A percentile compares a stretch with the other conserved stretches of the same genome.
phyloP scores from a whole-genome alignment of 2,329 filamentous ascomycete genomes.

The Talaromyces sp. region DNA sequence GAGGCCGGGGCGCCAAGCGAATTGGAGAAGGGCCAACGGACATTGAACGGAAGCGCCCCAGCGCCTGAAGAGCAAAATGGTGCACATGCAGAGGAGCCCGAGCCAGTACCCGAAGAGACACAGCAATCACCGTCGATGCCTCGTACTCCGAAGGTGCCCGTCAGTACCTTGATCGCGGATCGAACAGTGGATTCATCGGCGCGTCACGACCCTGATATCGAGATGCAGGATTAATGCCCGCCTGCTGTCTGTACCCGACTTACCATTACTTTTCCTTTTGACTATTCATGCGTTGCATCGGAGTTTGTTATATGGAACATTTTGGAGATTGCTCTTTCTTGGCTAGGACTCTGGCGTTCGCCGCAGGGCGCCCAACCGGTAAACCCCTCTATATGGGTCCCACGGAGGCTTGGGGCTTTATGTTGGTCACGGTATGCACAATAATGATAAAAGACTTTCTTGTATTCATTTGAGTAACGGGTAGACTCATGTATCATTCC shows the following conservation, averaged over 20 bases:
- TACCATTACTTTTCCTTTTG: conserved; percentile 13
- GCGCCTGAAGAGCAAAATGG: conserved; percentile 27
- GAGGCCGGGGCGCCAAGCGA: conserved; percentile 34
- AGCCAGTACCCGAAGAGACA: conserved; percentile 16
- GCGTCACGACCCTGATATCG: conserved; percentile 56
- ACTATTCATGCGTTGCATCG: conserved; percentile 15
- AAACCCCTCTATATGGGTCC: neutral
- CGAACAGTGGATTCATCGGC: conserved; percentile 51
- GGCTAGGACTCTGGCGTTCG: neutral
- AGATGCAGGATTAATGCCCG: conserved; percentile 52
- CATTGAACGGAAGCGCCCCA: conserved; percentile 34
- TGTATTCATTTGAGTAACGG: too few species aligned
- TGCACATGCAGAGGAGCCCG: conserved; percentile 19
- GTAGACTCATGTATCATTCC: too few species aligned
- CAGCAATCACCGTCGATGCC: conserved; percentile 30
- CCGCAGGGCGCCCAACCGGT: neutral
- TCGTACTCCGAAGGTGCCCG: conserved; percentile 47
- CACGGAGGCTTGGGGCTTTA: neutral
- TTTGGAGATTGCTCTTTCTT: neutral
- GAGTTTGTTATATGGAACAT: conserved; percentile 15
- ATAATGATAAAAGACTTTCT: too few species aligned
- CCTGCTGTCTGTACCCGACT: conserved; percentile 5
- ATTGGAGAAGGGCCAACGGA: conserved; percentile 44
- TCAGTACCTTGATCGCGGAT: conserved; percentile 59
- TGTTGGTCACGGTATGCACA: too few species aligned